A percentile compares a stretch with the other conserved stretches of the same genome.
Conservation (phyloP, 2,329 filamentous ascomycete species). For the Fusarium aywerte region DNA sequence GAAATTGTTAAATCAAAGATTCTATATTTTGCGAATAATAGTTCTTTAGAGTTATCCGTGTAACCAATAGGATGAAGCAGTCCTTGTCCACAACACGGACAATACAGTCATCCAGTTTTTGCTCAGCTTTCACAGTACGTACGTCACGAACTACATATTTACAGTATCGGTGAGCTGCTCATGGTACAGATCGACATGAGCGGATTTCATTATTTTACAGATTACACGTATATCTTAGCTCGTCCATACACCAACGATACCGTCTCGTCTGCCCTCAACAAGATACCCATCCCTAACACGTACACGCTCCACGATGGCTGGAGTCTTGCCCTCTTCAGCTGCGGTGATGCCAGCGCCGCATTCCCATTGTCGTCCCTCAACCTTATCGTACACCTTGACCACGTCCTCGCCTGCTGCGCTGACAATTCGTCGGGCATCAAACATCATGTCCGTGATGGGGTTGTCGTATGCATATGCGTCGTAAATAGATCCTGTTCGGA, state of each 20-base stretch:
- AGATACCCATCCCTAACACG: slow-evolving; percentile 94
- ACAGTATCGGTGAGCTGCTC: not conserved
- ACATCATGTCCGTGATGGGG: slow-evolving; percentile 96
- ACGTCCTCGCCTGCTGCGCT: slow-evolving; percentile 91
- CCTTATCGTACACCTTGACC: slow-evolving; percentile 98
- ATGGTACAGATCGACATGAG: slow-evolving; percentile 28
- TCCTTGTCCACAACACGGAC: not conserved
- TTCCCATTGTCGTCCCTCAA: slow-evolving; percentile 95
- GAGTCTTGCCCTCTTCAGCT: slow-evolving; percentile 71
- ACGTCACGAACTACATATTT: not conserved
- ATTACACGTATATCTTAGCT: slow-evolving; percentile 59
- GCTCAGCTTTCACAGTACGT: not conserved
- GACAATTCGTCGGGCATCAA: slow-evolving; percentile 89
- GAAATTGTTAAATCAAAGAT: not conserved
- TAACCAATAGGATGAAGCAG: slow-evolving; percentile 1
- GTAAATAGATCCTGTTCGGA: slow-evolving; percentile 92
- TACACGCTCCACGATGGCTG: slow-evolving; percentile 82
- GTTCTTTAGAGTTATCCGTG: not conserved
- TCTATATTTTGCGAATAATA: not conserved
- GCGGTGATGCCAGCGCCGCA: slow-evolving; percentile 85
- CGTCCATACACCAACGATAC: slow-evolving; percentile 90
- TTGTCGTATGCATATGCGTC: slow-evolving; percentile 97
- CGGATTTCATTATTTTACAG: slow-evolving; percentile 43
- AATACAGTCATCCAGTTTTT: not conserved
- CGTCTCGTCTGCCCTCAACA: slow-evolving; percentile 88